Percentiles rank a stretch among this genome's conserved stretches.
Evolutionary conservation across 2,329 filamentous ascomycete genomes (phyloP).

Genomic region (Epichloe uncinata): DNA sequence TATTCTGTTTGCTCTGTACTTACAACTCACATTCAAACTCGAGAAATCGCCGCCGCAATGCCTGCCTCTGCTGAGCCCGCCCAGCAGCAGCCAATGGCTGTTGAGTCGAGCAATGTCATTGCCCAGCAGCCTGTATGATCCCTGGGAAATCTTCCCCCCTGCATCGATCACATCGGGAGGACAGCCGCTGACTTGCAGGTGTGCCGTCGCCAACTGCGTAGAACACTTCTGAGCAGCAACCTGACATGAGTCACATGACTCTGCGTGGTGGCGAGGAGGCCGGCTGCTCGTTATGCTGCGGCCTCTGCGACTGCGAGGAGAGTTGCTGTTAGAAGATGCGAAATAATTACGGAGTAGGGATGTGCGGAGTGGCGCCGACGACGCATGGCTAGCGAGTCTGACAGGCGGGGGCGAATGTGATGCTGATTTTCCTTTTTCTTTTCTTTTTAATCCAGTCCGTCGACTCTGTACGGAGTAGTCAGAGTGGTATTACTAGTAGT

Average conservation of each 20-base stretch:
- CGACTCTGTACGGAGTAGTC: not conserved
- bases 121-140: not conserved
- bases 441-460: not conserved
- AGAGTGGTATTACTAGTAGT: no score
- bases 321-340: not conserved
- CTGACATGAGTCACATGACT: slow-evolving; percentile 1
- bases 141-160: not conserved
- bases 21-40: not conserved
- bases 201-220: not conserved
- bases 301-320: slow-evolving; percentile 1
- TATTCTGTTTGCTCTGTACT: not conserved
- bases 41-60: not conserved
- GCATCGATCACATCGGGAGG: not conserved
- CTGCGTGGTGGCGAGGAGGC: slow-evolving; percentile 1
- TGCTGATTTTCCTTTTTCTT: not conserved
- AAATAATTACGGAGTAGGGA: no score
- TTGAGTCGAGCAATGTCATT: not conserved
- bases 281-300: slow-evolving; percentile 2
- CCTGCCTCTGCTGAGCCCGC: not conserved
- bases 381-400: no score
- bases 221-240: slow-evolving; percentile 2
- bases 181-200: not conserved
- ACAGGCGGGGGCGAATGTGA: not conserved
- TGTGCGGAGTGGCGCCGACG: no score
- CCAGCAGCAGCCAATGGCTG: not conserved